Conservation (phyloP, 139 green algal species). For the Chlorella ohadii region DNA sequence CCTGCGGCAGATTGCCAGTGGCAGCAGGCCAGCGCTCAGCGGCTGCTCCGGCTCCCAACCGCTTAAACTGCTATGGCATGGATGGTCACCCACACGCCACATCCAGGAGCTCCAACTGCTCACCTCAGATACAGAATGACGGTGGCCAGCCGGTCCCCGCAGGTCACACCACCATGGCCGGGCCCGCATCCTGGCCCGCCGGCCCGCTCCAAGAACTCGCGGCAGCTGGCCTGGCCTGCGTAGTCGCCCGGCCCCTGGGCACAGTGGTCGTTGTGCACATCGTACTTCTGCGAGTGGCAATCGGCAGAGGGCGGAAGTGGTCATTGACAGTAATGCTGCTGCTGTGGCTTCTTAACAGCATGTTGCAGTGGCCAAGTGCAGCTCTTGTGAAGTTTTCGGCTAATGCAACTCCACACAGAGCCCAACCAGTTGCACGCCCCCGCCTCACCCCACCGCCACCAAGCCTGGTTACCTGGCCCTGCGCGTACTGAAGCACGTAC, state of each 20-base stretch:
- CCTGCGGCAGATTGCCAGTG: no score
- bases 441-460: neutral
- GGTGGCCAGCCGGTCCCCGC: slow-evolving; percentile 56
- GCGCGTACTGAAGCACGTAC: slow-evolving; percentile 33
- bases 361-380: no score
- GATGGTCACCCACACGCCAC: no score
- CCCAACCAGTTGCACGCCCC: neutral
- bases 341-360: no score
- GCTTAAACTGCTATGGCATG: no score
- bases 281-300: slow-evolving; percentile 34
- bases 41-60: no score
- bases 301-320: no score
- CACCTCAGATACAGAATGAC: slow-evolving; percentile 57
- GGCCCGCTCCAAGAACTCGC: slow-evolving; percentile 42
- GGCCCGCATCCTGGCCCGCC: slow-evolving; percentile 50
- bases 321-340: no score
- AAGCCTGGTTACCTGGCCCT: slow-evolving; percentile 14
- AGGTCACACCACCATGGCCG: slow-evolving; percentile 41
- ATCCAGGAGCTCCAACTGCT: no score
- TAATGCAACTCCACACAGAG: no score
- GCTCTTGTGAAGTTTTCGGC: no score
- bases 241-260: neutral
- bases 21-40: no score
- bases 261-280: slow-evolving; percentile 50
- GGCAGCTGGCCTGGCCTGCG: neutral